Percentiles rank a stretch among this genome's conserved stretches.
phyloP scores from a whole-genome alignment of 1,139 yeast species.

The Kluyveromyces marxianus region DNA sequence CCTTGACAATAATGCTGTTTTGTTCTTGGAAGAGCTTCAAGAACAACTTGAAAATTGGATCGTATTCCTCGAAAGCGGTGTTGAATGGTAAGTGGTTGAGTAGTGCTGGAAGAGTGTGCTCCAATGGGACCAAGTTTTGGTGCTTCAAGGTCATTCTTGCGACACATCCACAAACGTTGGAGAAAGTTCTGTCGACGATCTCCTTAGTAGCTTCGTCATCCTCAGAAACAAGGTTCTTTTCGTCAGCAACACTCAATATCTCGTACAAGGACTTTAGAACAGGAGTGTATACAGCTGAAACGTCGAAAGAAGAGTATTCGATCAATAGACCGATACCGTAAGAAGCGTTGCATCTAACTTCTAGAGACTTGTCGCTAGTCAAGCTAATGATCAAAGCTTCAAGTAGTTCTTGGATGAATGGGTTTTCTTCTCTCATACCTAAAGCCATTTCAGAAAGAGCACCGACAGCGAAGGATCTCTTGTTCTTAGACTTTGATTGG shows the following conservation, averaged over 20 bases:
- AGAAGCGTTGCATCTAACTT: slow-evolving; percentile 93
- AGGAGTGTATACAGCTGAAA: slow-evolving; percentile 56
- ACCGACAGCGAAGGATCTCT: slow-evolving; percentile 82
- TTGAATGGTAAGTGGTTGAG: slow-evolving; percentile 76
- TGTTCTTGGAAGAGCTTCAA: slow-evolving; percentile 61
- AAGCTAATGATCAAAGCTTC: slow-evolving; percentile 63
- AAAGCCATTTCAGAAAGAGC: slow-evolving; percentile 83
- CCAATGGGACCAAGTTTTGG: slow-evolving; percentile 66
- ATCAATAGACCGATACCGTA: slow-evolving; percentile 87
- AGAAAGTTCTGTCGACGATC: slow-evolving; percentile 74
- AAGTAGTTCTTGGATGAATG: slow-evolving; percentile 62
- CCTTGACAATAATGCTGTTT: slow-evolving; percentile 47
- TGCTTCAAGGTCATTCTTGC: slow-evolving; percentile 81
- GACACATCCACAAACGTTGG: slow-evolving; percentile 96
- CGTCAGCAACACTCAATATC: slow-evolving; percentile 70
- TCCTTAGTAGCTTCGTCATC: slow-evolving; percentile 78
- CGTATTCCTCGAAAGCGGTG: slow-evolving; percentile 87
- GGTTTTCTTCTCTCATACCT: slow-evolving; percentile 64
- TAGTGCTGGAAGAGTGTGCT: slow-evolving; percentile 71
- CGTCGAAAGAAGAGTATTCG: slow-evolving; percentile 52
- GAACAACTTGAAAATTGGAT: slow-evolving; percentile 78
- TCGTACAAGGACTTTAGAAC: slow-evolving; percentile 73
- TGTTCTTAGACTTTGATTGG: slow-evolving; percentile 57
- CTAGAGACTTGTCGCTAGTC: slow-evolving; percentile 70
- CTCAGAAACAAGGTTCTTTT: slow-evolving; percentile 47